A percentile compares a stretch with the other conserved stretches of the same genome.
Evolutionary conservation across 2,329 filamentous ascomycete species (phyloP).

Genomic region (Trichoderma gracile): DNA sequence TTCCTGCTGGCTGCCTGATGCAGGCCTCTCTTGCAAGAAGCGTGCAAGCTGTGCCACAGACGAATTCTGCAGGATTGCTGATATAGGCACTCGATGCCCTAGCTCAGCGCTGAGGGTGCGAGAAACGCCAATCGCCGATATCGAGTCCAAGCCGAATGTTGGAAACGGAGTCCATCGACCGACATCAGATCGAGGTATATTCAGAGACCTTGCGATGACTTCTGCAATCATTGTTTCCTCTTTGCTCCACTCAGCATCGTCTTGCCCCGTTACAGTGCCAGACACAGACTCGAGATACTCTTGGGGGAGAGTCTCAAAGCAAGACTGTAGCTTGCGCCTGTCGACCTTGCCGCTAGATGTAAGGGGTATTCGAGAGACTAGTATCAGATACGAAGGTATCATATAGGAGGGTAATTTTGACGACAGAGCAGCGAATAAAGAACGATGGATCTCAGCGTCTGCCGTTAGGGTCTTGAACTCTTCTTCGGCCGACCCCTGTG

Average conservation of each 20-base stretch:
- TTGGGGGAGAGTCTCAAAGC: slow-evolving; percentile 50
- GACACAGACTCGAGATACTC: slow-evolving; percentile 46
- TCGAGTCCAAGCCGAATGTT: slow-evolving; percentile 78
- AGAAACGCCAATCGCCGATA: slow-evolving; percentile 73
- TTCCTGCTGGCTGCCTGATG: background rate
- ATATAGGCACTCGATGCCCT: slow-evolving; percentile 60
- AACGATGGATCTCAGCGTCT: slow-evolving; percentile 39
- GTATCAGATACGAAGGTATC: slow-evolving; percentile 73
- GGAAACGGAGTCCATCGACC: slow-evolving; percentile 70
- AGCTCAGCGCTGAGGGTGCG: slow-evolving; percentile 53
- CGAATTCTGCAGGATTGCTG: slow-evolving; percentile 66
- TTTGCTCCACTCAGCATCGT: slow-evolving; percentile 50
- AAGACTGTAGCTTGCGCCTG: slow-evolving; percentile 50
- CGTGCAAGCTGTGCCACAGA: slow-evolving; percentile 63
- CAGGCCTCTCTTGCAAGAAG: slow-evolving; percentile 23
- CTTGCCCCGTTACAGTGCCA: slow-evolving; percentile 34
- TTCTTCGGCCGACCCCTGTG: slow-evolving; percentile 5
- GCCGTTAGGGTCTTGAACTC: slow-evolving; percentile 44
- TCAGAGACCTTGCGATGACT: slow-evolving; percentile 54
- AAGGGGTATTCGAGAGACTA: slow-evolving; percentile 67
- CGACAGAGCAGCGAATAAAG: slow-evolving; percentile 57
- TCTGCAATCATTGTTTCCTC: slow-evolving; percentile 58
- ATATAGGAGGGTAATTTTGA: slow-evolving; percentile 70
- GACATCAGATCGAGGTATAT: slow-evolving; percentile 50
- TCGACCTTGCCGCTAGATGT: slow-evolving; percentile 77